Percentiles rank a stretch among this genome's conserved stretches.
Evolutionary conservation across 2,329 filamentous ascomycete genomes (phyloP).

Genomic region (Sarocladium kiliense): DNA sequence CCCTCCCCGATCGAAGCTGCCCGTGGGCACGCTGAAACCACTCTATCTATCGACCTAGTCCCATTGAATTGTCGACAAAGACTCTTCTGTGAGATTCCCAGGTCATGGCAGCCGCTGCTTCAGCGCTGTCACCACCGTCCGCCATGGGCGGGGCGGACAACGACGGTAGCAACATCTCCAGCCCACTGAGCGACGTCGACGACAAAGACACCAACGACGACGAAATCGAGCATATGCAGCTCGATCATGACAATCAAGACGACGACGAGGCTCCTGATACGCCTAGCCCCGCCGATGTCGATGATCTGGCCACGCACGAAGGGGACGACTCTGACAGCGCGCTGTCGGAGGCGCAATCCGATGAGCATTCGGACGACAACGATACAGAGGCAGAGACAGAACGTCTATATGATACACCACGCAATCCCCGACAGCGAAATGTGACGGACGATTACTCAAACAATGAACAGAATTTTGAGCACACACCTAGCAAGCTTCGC

Average conservation of each 20-base stretch:
- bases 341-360: constrained; percentile 48
- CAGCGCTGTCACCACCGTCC: constrained; percentile 39
- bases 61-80: constrained; percentile 10
- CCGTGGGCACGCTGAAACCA: not conserved
- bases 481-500: constrained; percentile 73
- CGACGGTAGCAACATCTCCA: constrained; percentile 71
- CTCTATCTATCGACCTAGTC: not conserved
- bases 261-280: constrained; percentile 20
- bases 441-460: constrained; percentile 54
- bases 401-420: constrained; percentile 83
- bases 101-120: constrained; percentile 49
- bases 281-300: constrained; percentile 12
- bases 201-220: constrained; percentile 71
- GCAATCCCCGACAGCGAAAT: constrained; percentile 57
- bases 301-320: constrained; percentile 19
- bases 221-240: constrained; percentile 54
- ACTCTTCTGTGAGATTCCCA: constrained; percentile 9
- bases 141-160: constrained; percentile 35
- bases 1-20: not conserved
- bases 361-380: constrained; percentile 39
- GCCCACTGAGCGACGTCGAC: constrained; percentile 88
- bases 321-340: constrained; percentile 45
- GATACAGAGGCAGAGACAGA: constrained; percentile 91
- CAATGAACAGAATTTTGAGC: constrained; percentile 51
- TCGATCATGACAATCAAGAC: constrained; percentile 31